phyloP scores from a whole-genome alignment of 1,284 basidiomycete genomes.

The Ganoderma lucidum region DNA sequence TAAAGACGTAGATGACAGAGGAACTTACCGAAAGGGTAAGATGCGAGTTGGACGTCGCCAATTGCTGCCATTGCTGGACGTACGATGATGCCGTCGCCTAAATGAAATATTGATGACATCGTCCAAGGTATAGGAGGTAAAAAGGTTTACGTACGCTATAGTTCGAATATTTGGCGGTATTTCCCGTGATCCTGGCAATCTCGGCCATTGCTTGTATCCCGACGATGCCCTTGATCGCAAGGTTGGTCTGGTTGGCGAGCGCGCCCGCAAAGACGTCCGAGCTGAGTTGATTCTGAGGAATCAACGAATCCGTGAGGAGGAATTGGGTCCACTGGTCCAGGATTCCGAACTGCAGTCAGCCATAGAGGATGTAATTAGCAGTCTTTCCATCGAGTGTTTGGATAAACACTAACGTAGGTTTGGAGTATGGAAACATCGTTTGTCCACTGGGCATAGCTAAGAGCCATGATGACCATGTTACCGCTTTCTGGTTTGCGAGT shows the following conservation, averaged over 20 bases:
- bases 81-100: constrained; percentile 64
- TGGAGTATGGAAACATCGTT: constrained; percentile 61
- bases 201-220: constrained; percentile 76
- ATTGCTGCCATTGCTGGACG: constrained; percentile 60
- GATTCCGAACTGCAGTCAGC: constrained; percentile 53
- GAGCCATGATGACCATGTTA: constrained; percentile 80
- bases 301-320: constrained; percentile 71
- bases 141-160: constrained; percentile 58
- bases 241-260: constrained; percentile 80
- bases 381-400: background rate
- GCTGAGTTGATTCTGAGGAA: constrained; percentile 67
- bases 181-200: constrained; percentile 60
- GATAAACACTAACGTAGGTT: constrained; percentile 53
- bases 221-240: constrained; percentile 81
- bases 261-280: constrained; percentile 78
- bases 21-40: constrained; percentile 55
- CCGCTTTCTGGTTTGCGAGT: constrained; percentile 59
- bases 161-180: constrained; percentile 55
- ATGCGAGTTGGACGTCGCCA: constrained; percentile 60
- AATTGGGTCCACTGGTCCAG: constrained; percentile 79
- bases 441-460: constrained; percentile 71
- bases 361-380: background rate
- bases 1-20: too few species aligned
- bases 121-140: background rate
- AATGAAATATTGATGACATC: background rate